phyloP scores from a whole-genome alignment of 768 basidiomycete species.

The Hydnum rufescens region DNA sequence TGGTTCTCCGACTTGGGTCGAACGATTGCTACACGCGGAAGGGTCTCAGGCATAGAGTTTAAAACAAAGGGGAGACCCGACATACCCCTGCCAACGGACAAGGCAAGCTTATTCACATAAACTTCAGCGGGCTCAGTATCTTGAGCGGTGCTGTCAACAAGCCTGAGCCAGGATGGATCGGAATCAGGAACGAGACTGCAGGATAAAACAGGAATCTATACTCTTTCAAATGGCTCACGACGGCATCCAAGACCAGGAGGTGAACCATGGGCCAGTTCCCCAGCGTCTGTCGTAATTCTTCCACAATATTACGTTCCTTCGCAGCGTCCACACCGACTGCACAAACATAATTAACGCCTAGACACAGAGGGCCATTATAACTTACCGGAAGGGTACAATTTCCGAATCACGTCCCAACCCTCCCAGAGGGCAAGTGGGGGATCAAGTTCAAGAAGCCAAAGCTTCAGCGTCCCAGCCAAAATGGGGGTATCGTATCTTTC shows the following conservation, averaged over 20 bases:
- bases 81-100: slow-evolving; percentile 75
- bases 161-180: slow-evolving; percentile 21
- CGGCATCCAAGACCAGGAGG: slow-evolving; percentile 54
- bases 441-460: slow-evolving; percentile 84
- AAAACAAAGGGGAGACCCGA: slow-evolving; percentile 2
- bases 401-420: slow-evolving; percentile 79
- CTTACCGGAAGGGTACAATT: slow-evolving; percentile 55
- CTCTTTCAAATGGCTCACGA: slow-evolving; percentile 60
- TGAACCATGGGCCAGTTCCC: slow-evolving; percentile 59
- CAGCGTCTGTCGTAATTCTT: slow-evolving; percentile 36
- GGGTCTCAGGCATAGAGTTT: neutral
- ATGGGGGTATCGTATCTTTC: slow-evolving; percentile 69
- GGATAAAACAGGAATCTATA: slow-evolving; percentile 20
- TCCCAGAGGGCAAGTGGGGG: slow-evolving; percentile 73
- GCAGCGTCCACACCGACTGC: slow-evolving; percentile 44
- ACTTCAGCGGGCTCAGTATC: slow-evolving; percentile 44
- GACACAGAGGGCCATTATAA: neutral
- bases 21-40: slow-evolving; percentile 36
- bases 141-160: slow-evolving; percentile 42
- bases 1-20: slow-evolving; percentile 68
- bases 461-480: slow-evolving; percentile 64
- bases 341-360: slow-evolving; percentile 1
- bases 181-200: too few relatives aligned
- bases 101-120: slow-evolving; percentile 69
- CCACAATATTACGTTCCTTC: slow-evolving; percentile 36